These are phyloP conservation scores for Cubamyces lactineus DNA, from an alignment of 768 basidiomycete genomes.

Conservation along the genomic window DNA sequence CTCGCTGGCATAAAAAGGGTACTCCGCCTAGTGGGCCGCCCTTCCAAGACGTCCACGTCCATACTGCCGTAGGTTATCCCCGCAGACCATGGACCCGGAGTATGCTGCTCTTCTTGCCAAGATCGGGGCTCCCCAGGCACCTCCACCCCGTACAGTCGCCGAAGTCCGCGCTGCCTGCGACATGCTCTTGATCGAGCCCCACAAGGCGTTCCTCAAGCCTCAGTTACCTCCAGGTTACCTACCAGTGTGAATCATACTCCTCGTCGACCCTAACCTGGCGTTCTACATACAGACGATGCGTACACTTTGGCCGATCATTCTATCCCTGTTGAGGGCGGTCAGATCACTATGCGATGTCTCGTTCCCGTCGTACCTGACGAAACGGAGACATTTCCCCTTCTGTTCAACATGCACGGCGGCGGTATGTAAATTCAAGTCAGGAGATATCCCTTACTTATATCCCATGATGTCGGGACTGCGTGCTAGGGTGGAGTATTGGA, in stretches of 20 bases:
- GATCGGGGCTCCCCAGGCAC: too few relatives aligned
- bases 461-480: background rate
- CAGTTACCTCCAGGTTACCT: background rate
- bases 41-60: too few relatives aligned
- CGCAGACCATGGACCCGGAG: too few relatives aligned
- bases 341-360: slow-evolving; percentile 5
- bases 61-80: too few relatives aligned
- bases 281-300: background rate
- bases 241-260: too few relatives aligned
- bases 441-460: background rate
- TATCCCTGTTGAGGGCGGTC: slow-evolving; percentile 7
- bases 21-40: too few relatives aligned
- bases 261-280: too few relatives aligned
- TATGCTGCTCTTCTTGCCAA: too few relatives aligned
- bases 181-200: background rate
- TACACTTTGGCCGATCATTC: background rate
- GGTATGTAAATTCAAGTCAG: background rate
- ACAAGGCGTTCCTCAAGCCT: background rate
- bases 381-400: slow-evolving; percentile 8
- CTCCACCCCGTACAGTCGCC: too few relatives aligned
- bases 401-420: slow-evolving; percentile 21
- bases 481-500: slow-evolving; percentile 18
- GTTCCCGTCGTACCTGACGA: background rate
- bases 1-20: too few relatives aligned
- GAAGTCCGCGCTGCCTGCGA: too few relatives aligned